Evolutionary conservation across 2,329 filamentous ascomycete genomes (phyloP), one percentile per base, ranked within the genome.

Genomic region (Colletotrichum sp.): DNA sequence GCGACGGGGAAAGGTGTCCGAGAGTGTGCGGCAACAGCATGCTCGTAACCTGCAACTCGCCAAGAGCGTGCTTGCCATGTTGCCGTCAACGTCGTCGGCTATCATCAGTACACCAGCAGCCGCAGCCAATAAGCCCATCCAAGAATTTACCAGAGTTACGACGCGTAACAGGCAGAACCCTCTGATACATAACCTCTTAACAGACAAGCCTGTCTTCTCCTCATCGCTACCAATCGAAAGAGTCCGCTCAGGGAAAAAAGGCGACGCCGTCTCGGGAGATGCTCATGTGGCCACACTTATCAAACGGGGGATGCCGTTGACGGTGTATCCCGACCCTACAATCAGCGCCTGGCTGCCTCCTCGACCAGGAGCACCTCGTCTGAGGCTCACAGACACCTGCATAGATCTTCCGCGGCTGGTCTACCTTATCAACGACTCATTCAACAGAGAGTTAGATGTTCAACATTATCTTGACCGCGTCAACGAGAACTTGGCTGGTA

Each of bases 141-240:
- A 77, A 89, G 76, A 90, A 39, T 85, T 88, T 16, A 80, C 78
- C 32, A 89, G 89, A 76, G 90, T 92, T 5, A 88, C 87, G 26
- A 92, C 90, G 0, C 86, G 90, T 73, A 87, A 86, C 63, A 88
- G 87, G 72, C 89, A 90, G 81, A 99, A 99, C 80, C 96, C 96
- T 0, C 88, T 99, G 2, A 97, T 99, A 62, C 96, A 99, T 85
- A 99, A 98, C 80, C 91, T 99, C 2, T 90, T 99, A 12, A 99
- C 97, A 3, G 97, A 99, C 85, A 98, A 98, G 81, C 96, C 97
- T 0, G 91, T 96, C 16, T 94, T 96, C 78, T 99, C 97, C 2
- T 97, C 97, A 2, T 99, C 97, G 1, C 88, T 99, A 1, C 97
- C 97, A 0, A 89, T 93, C 8, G 91, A 93, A 55, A 90, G 95